Percentiles rank a stretch among this genome's conserved stretches.
Evolutionary conservation across 345 rosid genomes (phyloP).

Genomic region (Angophora floribunda): DNA sequence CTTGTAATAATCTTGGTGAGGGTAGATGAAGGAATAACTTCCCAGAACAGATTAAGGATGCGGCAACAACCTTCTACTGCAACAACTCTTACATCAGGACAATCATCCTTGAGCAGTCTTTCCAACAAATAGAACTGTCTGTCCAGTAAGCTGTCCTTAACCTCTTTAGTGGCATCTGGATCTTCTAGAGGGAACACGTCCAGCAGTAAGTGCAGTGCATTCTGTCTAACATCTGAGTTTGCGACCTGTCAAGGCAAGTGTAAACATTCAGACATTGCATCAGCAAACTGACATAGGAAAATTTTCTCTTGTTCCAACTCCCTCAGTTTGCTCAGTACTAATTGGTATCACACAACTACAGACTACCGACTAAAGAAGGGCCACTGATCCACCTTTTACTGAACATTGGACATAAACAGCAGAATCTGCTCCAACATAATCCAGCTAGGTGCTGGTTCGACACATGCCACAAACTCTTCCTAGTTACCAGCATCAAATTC

Average conservation of each 20-base stretch:
- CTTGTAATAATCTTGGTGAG: constrained; percentile 69
- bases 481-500: not conserved
- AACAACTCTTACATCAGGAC: constrained; percentile 80
- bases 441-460: not conserved
- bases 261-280: not conserved
- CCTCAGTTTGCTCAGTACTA: not conserved
- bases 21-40: constrained; percentile 70
- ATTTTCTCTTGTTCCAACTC: not conserved
- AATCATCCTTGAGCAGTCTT: constrained; percentile 68
- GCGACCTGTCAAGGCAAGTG: constrained; percentile 57
- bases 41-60: constrained; percentile 86
- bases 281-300: not conserved
- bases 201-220: constrained; percentile 79
- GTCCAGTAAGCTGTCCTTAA: constrained; percentile 65
- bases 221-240: constrained; percentile 86
- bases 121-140: constrained; percentile 86
- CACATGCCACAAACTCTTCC: not conserved
- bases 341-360: not conserved
- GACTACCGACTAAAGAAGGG: not conserved
- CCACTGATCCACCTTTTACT: not conserved
- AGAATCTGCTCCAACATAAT: not conserved
- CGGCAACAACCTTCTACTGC: constrained; percentile 97
- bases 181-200: constrained; percentile 91
- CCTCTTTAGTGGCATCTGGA: constrained; percentile 89
- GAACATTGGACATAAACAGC: not conserved